phyloP scores from a whole-genome alignment of 2,329 filamentous ascomycete species.

The Pezizomycotina sp. region DNA sequence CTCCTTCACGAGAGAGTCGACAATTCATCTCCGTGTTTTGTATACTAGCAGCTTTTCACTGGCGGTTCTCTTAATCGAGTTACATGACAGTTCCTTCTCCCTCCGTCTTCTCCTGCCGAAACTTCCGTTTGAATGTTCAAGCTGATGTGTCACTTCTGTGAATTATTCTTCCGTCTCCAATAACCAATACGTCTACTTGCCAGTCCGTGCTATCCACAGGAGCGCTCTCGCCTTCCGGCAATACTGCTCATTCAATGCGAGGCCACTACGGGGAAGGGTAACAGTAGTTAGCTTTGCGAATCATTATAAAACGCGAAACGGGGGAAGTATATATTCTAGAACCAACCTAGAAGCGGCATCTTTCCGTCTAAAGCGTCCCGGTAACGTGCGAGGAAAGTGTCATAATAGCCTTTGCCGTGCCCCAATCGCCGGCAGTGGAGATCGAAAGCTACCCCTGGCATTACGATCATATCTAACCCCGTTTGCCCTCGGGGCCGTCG shows the following conservation, averaged over 20 bases:
- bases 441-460: conserved; percentile 91
- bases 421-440: conserved; percentile 57
- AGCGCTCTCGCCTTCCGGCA: conserved; percentile 39
- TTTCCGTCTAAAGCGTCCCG: conserved; percentile 30
- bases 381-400: conserved; percentile 75
- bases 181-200: conserved; percentile 23
- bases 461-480: conserved; percentile 66
- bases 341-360: conserved; percentile 46
- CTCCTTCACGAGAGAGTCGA: too few species aligned
- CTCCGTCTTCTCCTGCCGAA: too few species aligned
- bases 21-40: too few species aligned
- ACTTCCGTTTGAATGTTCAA: too few species aligned
- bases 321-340: conserved; percentile 25
- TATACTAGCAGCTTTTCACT: too few species aligned
- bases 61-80: too few species aligned
- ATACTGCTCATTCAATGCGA: conserved; percentile 75
- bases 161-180: conserved; percentile 24
- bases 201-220: conserved; percentile 35
- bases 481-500: conserved; percentile 23
- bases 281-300: conserved; percentile 39
- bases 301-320: conserved; percentile 20
- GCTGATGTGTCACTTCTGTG: too few species aligned
- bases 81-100: too few species aligned
- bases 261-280: conserved; percentile 31
- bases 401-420: conserved; percentile 94